These are phyloP conservation scores for Ilyonectria mors-panacis DNA, from an alignment of 2,329 filamentous ascomycete species.

Conservation along the genomic window DNA sequence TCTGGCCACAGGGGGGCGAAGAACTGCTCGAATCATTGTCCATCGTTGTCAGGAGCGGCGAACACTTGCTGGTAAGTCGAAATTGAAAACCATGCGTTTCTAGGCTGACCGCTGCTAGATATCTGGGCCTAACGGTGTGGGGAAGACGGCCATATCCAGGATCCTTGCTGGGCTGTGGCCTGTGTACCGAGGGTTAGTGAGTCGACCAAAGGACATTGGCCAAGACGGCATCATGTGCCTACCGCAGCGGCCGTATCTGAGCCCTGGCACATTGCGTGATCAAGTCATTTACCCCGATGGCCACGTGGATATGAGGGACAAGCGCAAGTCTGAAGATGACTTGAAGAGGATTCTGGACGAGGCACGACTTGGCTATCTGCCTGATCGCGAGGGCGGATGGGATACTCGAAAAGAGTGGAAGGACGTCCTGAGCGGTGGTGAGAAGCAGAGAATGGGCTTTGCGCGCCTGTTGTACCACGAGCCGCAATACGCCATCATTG, in stretches of 20 bases:
- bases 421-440: slow-evolving; percentile 94
- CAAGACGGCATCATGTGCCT: slow-evolving; percentile 98
- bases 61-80: slow-evolving; percentile 82
- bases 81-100: not conserved
- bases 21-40: slow-evolving; percentile 91
- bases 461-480: slow-evolving; percentile 94
- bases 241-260: slow-evolving; percentile 93
- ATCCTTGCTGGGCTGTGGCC: slow-evolving; percentile 96
- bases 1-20: slow-evolving; percentile 93
- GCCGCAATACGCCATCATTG: slow-evolving; percentile 92
- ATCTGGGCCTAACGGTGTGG: slow-evolving; percentile 94
- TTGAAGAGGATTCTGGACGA: slow-evolving; percentile 85
- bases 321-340: slow-evolving; percentile 82
- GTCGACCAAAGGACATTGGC: slow-evolving; percentile 83
- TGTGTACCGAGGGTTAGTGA: slow-evolving; percentile 92
- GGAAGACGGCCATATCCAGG: slow-evolving; percentile 90
- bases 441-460: slow-evolving; percentile 96
- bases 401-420: slow-evolving; percentile 99
- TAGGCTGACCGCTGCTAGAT: slow-evolving; percentile 65
- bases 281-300: slow-evolving; percentile 99
- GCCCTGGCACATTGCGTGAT: slow-evolving; percentile 91
- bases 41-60: slow-evolving; percentile 89
- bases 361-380: slow-evolving; percentile 89
- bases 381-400: slow-evolving; percentile 94
- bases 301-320: slow-evolving; percentile 91